These are phyloP conservation scores for Albugo laibachii DNA, from an alignment of 352 stramenopile species.

Conservation along the genomic window DNA sequence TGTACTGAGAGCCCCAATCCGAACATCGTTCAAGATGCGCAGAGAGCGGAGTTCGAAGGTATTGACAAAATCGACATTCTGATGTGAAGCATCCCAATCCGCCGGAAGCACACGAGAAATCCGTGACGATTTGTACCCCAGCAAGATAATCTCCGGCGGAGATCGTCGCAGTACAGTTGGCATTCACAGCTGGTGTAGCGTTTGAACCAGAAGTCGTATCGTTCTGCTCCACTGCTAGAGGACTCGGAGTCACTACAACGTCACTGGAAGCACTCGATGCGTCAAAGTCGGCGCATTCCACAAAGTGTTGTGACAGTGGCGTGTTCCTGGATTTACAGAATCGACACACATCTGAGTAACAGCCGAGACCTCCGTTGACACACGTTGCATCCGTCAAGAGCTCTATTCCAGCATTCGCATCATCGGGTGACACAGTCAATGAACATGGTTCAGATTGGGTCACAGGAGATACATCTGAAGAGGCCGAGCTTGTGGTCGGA, in stretches of 20 bases:
- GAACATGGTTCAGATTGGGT: background rate
- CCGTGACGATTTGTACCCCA: constrained; percentile 9
- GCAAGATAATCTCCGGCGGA: constrained; percentile 6
- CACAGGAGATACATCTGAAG: background rate
- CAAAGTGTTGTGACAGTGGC: constrained; percentile 11
- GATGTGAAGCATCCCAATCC: constrained; percentile 11
- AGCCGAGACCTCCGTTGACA: constrained; percentile 11
- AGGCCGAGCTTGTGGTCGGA: background rate
- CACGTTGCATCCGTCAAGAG: constrained; percentile 12
- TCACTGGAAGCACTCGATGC: too few relatives aligned
- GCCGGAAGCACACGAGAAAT: constrained; percentile 7
- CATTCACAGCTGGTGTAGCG: too few relatives aligned
- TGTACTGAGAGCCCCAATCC: too few relatives aligned
- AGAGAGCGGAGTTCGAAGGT: constrained; percentile 9
- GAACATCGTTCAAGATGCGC: constrained; percentile 10
- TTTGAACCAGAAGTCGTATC: too few relatives aligned
- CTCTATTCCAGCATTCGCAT: constrained; percentile 10
- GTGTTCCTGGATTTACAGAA: constrained; percentile 21
- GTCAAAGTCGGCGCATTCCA: constrained; percentile 7
- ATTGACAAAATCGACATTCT: constrained; percentile 11
- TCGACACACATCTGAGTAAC: constrained; percentile 15
- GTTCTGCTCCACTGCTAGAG: too few relatives aligned
- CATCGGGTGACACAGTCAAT: constrained; percentile 5
- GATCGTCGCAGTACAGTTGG: constrained; percentile 1
- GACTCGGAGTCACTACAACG: too few relatives aligned